Conservation (phyloP, 2,329 filamentous ascomycete species). For the Trichoderma asperellum region DNA sequence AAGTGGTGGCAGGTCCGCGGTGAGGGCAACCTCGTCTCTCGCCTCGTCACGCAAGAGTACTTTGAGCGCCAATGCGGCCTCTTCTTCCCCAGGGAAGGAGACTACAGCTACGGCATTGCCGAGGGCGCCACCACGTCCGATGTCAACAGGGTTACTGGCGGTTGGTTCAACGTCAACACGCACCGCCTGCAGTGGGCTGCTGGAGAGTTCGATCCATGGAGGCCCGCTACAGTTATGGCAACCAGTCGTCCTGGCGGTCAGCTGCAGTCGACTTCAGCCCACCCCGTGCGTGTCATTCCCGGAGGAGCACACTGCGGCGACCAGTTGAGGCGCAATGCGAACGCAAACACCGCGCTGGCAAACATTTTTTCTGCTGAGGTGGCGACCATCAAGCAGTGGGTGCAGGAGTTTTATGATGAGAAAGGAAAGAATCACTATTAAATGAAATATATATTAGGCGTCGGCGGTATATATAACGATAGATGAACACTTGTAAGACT, state of each 20-base stretch:
- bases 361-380: constrained; percentile 47
- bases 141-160: constrained; percentile 58
- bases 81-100: constrained; percentile 55
- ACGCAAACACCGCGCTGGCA: constrained; percentile 43
- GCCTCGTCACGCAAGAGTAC: constrained; percentile 55
- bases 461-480: background rate
- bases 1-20: constrained; percentile 47
- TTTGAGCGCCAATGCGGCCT: constrained; percentile 59
- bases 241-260: constrained; percentile 59
- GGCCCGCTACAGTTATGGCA: constrained; percentile 56
- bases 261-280: constrained; percentile 48
- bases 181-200: constrained; percentile 62
- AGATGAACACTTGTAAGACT: background rate
- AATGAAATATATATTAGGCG: background rate
- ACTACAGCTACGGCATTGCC: constrained; percentile 54
- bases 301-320: constrained; percentile 61
- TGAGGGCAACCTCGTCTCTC: constrained; percentile 55
- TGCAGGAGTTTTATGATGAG: constrained; percentile 50
- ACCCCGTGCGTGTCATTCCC: constrained; percentile 58
- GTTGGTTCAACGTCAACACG: constrained; percentile 57
- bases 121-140: constrained; percentile 50
- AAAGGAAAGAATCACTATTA: constrained; percentile 18
- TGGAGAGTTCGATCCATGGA: constrained; percentile 64
- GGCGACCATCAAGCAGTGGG: constrained; percentile 57
- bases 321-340: constrained; percentile 50